Base-by-base conservation (phyloP, 1,284 basidiomycete genomes). In the Acaromyces ingoldii region DNA sequence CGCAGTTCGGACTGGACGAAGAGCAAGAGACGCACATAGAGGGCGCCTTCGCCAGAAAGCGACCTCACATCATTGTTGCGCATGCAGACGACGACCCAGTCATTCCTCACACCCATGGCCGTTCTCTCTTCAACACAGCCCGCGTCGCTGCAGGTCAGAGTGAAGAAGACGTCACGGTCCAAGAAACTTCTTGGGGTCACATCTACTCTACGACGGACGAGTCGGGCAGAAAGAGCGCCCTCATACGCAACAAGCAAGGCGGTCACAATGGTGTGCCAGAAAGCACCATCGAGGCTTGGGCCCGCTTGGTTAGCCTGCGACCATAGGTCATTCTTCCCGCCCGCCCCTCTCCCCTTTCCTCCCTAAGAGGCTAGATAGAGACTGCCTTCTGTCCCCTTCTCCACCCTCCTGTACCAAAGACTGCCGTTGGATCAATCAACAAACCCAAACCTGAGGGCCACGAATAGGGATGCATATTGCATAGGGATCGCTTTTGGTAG, bases 1-100 rank as follows among this genome's bases (percentile, higher is more conserved):
- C 6, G 25, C 13, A 28, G 17, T 17, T 17, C 17, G 24, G 7
- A 45, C 19, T 25, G 25, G 34, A n/a, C 25, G 13, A 45, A 22
- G 15, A 13, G n/a, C 40, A 19, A n/a, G n/a, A n/a, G n/a, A n/a
- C n/a, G n/a, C n/a, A n/a, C n/a, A n/a, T n/a, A n/a, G n/a, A n/a
- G n/a, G n/a, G n/a, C n/a, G n/a, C n/a, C n/a, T n/a, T n/a, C n/a
- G n/a, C n/a, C n/a, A n/a, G n/a, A n/a, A n/a, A n/a, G n/a, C 81
- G 82, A 29, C 82, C 82, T 0, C 81, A 86, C 4, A 81, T 90
- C 5, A 77, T 93, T 11, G 81, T 95, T 57, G 83, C 83, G 0
- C 91, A 95, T 72, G 84, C 90, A 1, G 80, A 83, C 62, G 80
- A 89, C 69, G 91, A 96, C 77, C 81, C 79, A 67, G 85, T 89